Percentiles rank a stretch among this genome's conserved stretches.
Conservation (phyloP, 2,329 filamentous ascomycete species). For the Stachybotrys chlorohalonatus region DNA sequence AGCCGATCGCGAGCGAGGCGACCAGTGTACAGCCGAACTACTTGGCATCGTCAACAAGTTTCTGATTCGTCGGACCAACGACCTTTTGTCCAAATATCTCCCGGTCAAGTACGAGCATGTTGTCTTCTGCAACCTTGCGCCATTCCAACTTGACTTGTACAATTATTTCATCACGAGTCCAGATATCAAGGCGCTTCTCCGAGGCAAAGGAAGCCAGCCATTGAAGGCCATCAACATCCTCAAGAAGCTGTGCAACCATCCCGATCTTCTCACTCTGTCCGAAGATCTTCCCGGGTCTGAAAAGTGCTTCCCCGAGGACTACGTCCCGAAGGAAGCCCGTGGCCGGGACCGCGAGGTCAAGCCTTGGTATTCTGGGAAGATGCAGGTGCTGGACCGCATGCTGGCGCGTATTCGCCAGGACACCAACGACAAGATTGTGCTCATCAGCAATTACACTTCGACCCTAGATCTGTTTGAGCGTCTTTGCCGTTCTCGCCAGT, state of each 20-base stretch:
- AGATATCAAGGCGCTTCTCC: conserved; percentile 82
- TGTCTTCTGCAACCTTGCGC: conserved; percentile 90
- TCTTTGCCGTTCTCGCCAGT: conserved; percentile 74
- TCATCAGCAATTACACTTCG: conserved; percentile 97
- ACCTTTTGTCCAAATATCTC: conserved; percentile 94
- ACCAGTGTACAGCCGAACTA: conserved; percentile 74
- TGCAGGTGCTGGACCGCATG: conserved; percentile 98
- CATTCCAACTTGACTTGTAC: conserved; percentile 88
- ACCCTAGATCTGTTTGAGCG: conserved; percentile 92
- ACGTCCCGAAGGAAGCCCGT: conserved; percentile 75
- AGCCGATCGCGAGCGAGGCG: conserved; percentile 70
- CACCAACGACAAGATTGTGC: conserved; percentile 97
- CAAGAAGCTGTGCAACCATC: conserved; percentile 98
- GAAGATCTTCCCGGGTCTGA: conserved; percentile 85
- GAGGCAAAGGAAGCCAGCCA: conserved; percentile 91
- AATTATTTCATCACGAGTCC: conserved; percentile 96
- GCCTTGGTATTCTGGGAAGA: conserved; percentile 95
- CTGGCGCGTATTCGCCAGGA: conserved; percentile 89
- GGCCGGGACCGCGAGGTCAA: conserved; percentile 89
- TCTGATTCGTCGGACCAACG: conserved; percentile 95
- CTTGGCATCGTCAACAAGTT: conserved; percentile 90
- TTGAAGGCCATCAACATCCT: conserved; percentile 93
- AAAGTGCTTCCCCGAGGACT: conserved; percentile 72
- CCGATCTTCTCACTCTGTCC: conserved; percentile 77
- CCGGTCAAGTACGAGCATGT: conserved; percentile 99